Evolutionary conservation across 1,284 basidiomycete genomes (phyloP).

Genomic region (Phellopilus nigrolimitatus): DNA sequence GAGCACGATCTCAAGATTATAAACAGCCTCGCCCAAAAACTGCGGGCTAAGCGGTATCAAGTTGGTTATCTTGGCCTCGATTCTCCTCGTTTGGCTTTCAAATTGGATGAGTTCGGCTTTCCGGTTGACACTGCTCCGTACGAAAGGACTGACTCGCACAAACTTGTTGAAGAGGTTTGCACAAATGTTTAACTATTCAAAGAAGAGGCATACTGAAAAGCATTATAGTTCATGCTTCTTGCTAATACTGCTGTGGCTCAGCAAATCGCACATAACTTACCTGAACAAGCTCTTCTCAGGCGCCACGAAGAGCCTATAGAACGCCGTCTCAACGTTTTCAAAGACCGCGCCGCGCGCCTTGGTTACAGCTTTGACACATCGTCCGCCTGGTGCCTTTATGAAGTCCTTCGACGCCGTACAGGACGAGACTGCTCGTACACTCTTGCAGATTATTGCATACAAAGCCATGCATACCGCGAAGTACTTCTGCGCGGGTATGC

Average conservation of each 20-base stretch:
- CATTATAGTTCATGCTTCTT: conserved; percentile 82
- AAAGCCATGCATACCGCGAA: conserved; percentile 92
- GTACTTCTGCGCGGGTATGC: conserved; percentile 98
- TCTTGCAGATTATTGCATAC: conserved; percentile 77
- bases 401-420: conserved; percentile 72
- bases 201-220: conserved; percentile 9
- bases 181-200: conserved; percentile 13
- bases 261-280: conserved; percentile 88
- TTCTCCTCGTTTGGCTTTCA: conserved; percentile 73
- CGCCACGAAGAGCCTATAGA: conserved; percentile 93
- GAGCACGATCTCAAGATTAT: conserved; percentile 75
- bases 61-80: conserved; percentile 77
- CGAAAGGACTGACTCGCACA: conserved; percentile 68
- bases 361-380: conserved; percentile 82
- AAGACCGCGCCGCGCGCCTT: conserved; percentile 75
- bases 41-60: conserved; percentile 74
- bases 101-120: conserved; percentile 76
- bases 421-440: conserved; percentile 66
- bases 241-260: conserved; percentile 90
- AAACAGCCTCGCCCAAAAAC: conserved; percentile 64
- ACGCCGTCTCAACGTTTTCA: conserved; percentile 76
- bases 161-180: conserved; percentile 83
- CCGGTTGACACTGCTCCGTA: conserved; percentile 77
- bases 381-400: conserved; percentile 80
- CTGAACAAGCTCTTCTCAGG: conserved; percentile 91